These are phyloP conservation scores for Agarophyton chilense DNA, from an alignment of 23 red algal species.

Conservation along the genomic window DNA sequence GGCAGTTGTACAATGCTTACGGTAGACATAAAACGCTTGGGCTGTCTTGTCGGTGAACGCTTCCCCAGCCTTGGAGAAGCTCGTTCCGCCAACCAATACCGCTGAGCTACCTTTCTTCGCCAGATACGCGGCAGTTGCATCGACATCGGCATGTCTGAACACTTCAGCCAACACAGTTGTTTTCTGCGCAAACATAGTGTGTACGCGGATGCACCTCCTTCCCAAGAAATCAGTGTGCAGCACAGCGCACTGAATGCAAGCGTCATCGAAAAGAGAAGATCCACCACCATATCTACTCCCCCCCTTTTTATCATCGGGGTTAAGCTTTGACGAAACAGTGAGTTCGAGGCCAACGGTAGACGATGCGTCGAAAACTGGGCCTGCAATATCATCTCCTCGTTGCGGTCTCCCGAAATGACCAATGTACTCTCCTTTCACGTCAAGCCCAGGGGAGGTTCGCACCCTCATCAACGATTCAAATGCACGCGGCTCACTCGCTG, in stretches of 20 bases:
- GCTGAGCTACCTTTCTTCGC: conserved; percentile 73
- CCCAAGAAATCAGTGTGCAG: conserved; percentile 79
- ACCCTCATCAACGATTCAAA: conserved; percentile 91
- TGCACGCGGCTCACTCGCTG: conserved; percentile 75
- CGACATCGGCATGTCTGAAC: conserved; percentile 88
- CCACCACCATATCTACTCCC: not conserved
- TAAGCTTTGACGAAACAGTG: conserved; percentile 59
- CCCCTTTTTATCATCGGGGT: conserved; percentile 21
- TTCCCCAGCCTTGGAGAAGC: conserved; percentile 81
- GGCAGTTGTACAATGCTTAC: conserved; percentile 88
- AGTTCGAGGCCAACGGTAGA: conserved; percentile 79
- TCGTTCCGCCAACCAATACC: conserved; percentile 67
- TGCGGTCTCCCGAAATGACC: conserved; percentile 81
- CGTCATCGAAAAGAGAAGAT: conserved; percentile 53
- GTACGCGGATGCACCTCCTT: conserved; percentile 91
- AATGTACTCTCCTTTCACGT: conserved; percentile 76
- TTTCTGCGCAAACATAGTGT: conserved; percentile 81
- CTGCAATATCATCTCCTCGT: conserved; percentile 79
- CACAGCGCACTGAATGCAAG: conserved; percentile 89
- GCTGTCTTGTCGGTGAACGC: conserved; percentile 76
- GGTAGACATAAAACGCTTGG: conserved; percentile 83
- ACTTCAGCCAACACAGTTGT: conserved; percentile 78
- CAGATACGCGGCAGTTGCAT: conserved; percentile 66
- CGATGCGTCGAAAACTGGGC: conserved; percentile 81
- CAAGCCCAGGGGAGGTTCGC: conserved; percentile 79